Evolutionary conservation across 768 basidiomycete genomes (phyloP).

Genomic region (Cyclocybe cylindracea): DNA sequence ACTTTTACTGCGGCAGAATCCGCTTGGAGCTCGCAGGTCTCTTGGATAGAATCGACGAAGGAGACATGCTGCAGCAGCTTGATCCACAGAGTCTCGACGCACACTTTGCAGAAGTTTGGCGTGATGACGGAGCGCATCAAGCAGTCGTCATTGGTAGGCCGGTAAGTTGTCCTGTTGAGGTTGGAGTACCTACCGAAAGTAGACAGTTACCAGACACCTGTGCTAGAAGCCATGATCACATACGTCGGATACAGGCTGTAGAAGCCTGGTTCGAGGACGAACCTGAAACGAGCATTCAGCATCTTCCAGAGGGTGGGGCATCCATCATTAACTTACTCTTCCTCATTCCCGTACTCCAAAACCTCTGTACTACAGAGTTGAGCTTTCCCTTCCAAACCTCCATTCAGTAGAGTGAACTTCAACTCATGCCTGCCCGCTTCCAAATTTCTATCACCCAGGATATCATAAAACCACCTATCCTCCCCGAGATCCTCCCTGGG

Average conservation of each 20-base stretch:
- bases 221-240: slow-evolving; percentile 20
- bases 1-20: slow-evolving; percentile 24
- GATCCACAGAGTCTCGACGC: slow-evolving; percentile 74
- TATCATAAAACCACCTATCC: slow-evolving; percentile 79
- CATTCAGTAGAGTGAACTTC: slow-evolving; percentile 55
- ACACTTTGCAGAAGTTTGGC: slow-evolving; percentile 75
- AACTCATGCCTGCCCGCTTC: slow-evolving; percentile 56
- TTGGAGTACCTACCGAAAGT: slow-evolving; percentile 55
- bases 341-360: slow-evolving; percentile 66
- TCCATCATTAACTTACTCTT: slow-evolving; percentile 47
- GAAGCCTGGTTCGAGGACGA: slow-evolving; percentile 54
- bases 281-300: slow-evolving; percentile 39
- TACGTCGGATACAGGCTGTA: slow-evolving; percentile 78
- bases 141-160: slow-evolving; percentile 84
- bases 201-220: not conserved
- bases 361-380: slow-evolving; percentile 80
- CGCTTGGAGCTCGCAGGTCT: slow-evolving; percentile 33
- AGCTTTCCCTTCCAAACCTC: slow-evolving; percentile 49
- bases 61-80: slow-evolving; percentile 57
- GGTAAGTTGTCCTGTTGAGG: slow-evolving; percentile 64
- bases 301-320: not conserved
- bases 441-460: slow-evolving; percentile 43
- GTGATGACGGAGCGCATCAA: slow-evolving; percentile 75
- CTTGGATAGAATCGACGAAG: slow-evolving; percentile 58
- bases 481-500: slow-evolving; percentile 57